These are phyloP conservation scores for Phoma sp. DNA, from an alignment of 2,329 filamentous ascomycete species.

Conservation along the genomic window DNA sequence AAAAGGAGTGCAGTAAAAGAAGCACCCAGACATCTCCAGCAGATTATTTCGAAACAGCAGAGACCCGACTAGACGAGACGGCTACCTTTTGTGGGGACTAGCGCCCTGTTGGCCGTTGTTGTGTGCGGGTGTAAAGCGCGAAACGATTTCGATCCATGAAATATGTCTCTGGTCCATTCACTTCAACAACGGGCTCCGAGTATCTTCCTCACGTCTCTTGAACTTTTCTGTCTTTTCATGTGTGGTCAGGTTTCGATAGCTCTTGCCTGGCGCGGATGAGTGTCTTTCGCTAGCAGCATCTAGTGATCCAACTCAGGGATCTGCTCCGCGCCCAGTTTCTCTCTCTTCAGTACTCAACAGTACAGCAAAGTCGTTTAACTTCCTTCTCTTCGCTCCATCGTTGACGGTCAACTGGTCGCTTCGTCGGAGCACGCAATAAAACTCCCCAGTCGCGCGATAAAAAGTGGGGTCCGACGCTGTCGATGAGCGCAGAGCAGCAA, in stretches of 20 bases:
- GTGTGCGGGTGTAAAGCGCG: not conserved
- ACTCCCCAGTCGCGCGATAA: slow-evolving; percentile 6
- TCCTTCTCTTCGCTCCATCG: not conserved
- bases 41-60: not conserved
- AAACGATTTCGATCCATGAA: not conserved
- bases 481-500: not conserved
- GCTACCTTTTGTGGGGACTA: not conserved
- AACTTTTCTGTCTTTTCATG: too few relatives aligned
- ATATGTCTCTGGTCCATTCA: too few relatives aligned
- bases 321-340: too few relatives aligned
- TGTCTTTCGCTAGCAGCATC: too few relatives aligned
- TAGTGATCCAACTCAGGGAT: not conserved
- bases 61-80: not conserved
- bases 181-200: not conserved
- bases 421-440: slow-evolving; percentile 7
- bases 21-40: not conserved
- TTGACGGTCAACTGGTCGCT: not conserved
- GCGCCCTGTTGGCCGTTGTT: not conserved
- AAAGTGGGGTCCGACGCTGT: slow-evolving; percentile 5
- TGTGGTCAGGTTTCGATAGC: too few relatives aligned
- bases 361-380: not conserved
- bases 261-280: too few relatives aligned
- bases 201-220: too few relatives aligned
- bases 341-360: not conserved
- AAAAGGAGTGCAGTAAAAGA: not conserved